Evolutionary conservation across 1,284 basidiomycete genomes (phyloP).

Genomic region (Ustilago nuda): DNA sequence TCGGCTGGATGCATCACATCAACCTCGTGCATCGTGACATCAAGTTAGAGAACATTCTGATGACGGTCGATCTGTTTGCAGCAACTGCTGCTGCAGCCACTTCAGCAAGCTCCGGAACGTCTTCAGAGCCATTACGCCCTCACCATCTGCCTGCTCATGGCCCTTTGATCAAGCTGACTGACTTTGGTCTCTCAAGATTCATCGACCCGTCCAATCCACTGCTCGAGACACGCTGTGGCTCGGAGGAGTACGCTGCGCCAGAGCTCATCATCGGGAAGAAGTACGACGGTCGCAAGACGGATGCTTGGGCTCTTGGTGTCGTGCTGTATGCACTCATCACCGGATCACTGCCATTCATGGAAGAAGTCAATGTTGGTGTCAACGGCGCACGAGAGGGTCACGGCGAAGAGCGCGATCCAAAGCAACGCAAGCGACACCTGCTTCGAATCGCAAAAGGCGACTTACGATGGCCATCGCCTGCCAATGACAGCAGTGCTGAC

Average conservation of each 20-base stretch:
- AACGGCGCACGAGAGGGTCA: constrained; percentile 44
- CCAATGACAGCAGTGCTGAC: constrained; percentile 56
- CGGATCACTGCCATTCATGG: constrained; percentile 73
- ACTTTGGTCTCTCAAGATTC: constrained; percentile 90
- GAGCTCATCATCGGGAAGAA: constrained; percentile 82
- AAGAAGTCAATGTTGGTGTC: constrained; percentile 43
- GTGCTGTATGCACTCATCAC: constrained; percentile 82
- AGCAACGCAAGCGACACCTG: constrained; percentile 61
- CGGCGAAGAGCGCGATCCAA: constrained; percentile 51
- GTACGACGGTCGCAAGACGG: constrained; percentile 88
- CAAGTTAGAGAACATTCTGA: constrained; percentile 80
- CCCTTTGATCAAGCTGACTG: constrained; percentile 85
- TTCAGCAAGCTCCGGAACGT: background rate
- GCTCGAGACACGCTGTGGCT: constrained; percentile 87
- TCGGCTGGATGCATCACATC: constrained; percentile 89
- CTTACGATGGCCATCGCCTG: constrained; percentile 69
- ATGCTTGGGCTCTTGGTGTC: constrained; percentile 89
- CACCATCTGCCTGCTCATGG: constrained; percentile 67
- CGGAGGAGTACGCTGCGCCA: constrained; percentile 90
- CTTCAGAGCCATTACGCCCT: constrained; percentile 37
- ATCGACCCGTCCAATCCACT: constrained; percentile 79
- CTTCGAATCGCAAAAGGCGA: constrained; percentile 68
- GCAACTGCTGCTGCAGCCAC: constrained; percentile 6
- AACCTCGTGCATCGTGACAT: constrained; percentile 91
- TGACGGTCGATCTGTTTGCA: constrained; percentile 55